A percentile compares a stretch with the other conserved stretches of the same genome.
Evolutionary conservation across 345 rosid species (phyloP).

Genomic region (Lagerstroemia speciosa): DNA sequence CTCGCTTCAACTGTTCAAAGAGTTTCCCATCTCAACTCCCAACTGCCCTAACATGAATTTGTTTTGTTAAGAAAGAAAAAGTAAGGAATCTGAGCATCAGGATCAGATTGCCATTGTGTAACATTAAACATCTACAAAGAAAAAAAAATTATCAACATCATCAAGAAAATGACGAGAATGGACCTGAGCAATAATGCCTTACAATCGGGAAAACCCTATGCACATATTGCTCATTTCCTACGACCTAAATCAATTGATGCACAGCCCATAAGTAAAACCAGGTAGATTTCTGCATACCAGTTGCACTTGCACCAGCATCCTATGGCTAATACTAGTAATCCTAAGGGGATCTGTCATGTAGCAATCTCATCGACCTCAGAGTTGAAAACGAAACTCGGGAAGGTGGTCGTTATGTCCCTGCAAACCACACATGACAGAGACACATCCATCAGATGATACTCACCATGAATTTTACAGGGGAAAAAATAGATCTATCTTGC

Average conservation of each 20-base stretch:
- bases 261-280: too few relatives aligned
- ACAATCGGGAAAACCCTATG: not conserved
- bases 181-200: slow-evolving; percentile 3
- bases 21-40: too few relatives aligned
- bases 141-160: not conserved
- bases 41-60: too few relatives aligned
- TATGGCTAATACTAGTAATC: not conserved
- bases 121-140: not conserved
- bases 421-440: slow-evolving; percentile 5
- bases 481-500: not conserved
- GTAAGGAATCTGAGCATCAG: too few relatives aligned
- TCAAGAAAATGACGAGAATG: not conserved
- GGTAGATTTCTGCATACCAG: too few relatives aligned
- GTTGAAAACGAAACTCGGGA: slow-evolving; percentile 90
- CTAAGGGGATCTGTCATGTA: slow-evolving; percentile 13
- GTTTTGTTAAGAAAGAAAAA: too few relatives aligned
- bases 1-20: too few relatives aligned
- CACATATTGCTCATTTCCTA: not conserved
- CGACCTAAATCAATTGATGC: not conserved
- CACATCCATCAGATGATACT: not conserved
- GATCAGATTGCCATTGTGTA: not conserved
- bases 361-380: slow-evolving; percentile 92
- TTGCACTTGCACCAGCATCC: not conserved
- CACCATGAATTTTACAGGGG: not conserved
- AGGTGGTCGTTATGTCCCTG: slow-evolving; percentile 96